Evolutionary conservation across 2,329 filamentous ascomycete genomes (phyloP), one percentile per base, ranked within the genome.

Genomic region (Colletotrichum cereale): DNA sequence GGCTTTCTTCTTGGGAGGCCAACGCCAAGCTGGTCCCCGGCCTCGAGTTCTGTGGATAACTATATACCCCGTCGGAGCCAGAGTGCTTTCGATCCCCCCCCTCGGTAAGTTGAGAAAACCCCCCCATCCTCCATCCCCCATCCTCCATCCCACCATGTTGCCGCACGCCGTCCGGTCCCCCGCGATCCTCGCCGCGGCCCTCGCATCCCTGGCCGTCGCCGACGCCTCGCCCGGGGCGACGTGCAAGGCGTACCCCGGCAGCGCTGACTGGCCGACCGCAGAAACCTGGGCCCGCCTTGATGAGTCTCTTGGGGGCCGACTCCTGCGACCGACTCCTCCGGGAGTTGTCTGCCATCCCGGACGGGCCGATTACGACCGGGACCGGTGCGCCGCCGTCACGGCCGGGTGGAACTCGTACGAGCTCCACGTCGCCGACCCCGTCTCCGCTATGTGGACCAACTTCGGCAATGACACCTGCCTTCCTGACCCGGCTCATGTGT

Each of bases 391-490:
- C 21, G 63, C 63, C 14, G 74, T 26, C 47, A 18, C 21, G 8
- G 56, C 53, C 38, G 53, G 42, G 38, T 73, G 73, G 62, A 16
- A n/a, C 34, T 12, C 10, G 0, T 44, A 55, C 76, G 77, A 78
- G 18, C 84, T 81, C 74, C 81, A 85, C 76, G 74, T 77, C 11
- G 71, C 74, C 75, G 2, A 76, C 76, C 69, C 79, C 76, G 74
- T 84, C 67, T 82, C 81, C 61, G 76, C 75, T 72, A 75, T 80
- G 71, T 78, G 76, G 76, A 78, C 86, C 66, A 84, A 86, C 61
- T 87, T 80, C 76, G 82, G 82, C 70, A 86, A 88, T 74, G 85
- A 85, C 77, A 83, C 85, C 16, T 88, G 86, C 76, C 79, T 88
- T 50, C 86, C 86, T 2, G 74, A 82, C 66, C 73, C 79, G 0